phyloP scores from a whole-genome alignment of 2,329 filamentous ascomycete species.

The Aspergillus sp. region DNA sequence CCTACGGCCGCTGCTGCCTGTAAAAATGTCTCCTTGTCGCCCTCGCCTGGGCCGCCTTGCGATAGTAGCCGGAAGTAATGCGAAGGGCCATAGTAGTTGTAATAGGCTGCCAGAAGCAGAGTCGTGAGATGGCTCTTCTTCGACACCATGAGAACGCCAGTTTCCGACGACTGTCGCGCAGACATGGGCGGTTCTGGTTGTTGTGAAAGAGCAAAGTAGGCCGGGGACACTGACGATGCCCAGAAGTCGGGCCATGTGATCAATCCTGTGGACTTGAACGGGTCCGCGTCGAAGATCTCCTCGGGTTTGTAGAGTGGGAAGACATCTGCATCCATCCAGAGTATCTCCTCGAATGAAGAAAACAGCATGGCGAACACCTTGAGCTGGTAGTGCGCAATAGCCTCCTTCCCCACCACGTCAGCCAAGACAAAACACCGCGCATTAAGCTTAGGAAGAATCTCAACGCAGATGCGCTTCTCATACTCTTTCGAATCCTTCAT shows the following conservation, averaged over 20 bases:
- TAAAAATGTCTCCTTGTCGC: conserved; percentile 35
- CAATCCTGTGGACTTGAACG: conserved; percentile 46
- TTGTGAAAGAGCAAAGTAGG: conserved; percentile 37
- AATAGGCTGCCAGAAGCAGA: conserved; percentile 31
- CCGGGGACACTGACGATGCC: conserved; percentile 37
- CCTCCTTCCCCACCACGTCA: conserved; percentile 33
- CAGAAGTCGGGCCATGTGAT: conserved; percentile 54
- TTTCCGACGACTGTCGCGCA: conserved; percentile 30
- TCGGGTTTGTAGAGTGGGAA: conserved; percentile 44
- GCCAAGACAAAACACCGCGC: conserved; percentile 39
- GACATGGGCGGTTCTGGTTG: conserved; percentile 27
- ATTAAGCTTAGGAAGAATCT: conserved; percentile 35
- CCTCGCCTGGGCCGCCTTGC: conserved; percentile 33
- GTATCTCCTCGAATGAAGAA: conserved; percentile 51
- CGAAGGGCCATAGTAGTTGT: conserved; percentile 31
- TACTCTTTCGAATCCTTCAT: conserved; percentile 35
- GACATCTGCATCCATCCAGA: conserved; percentile 53
- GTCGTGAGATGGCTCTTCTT: conserved; percentile 30
- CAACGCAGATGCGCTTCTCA: conserved; percentile 34
- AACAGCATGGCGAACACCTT: conserved; percentile 52
- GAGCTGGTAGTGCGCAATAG: conserved; percentile 45
- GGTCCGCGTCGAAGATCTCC: conserved; percentile 43
- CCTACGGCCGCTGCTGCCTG: conserved; percentile 28
- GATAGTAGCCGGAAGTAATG: conserved; percentile 34
- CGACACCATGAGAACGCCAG: conserved; percentile 30